Conservation (phyloP, 345 rosid genomes). For the Eucalyptus decipiens region DNA sequence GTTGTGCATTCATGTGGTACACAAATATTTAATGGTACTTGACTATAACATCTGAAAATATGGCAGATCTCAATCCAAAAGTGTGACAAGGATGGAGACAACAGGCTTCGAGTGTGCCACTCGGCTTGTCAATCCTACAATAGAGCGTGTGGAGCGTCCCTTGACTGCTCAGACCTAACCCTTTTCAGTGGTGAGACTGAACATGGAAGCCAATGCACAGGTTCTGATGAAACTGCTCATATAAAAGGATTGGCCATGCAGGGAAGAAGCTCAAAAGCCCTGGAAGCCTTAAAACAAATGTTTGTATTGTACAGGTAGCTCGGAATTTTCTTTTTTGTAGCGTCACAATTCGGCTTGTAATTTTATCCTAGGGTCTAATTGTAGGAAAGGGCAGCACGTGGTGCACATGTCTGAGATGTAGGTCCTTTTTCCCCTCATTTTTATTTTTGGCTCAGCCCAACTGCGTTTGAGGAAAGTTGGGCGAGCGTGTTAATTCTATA, state of each 20-base stretch:
- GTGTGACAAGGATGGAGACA: conserved; percentile 88
- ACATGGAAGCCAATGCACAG: conserved; percentile 80
- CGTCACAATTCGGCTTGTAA: not conserved
- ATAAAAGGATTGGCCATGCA: not conserved
- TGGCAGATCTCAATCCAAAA: conserved; percentile 94
- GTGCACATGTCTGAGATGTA: conserved; percentile 5
- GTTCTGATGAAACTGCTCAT: conserved; percentile 34
- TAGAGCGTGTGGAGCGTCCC: conserved; percentile 89
- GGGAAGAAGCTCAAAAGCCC: not conserved
- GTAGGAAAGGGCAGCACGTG: conserved; percentile 4
- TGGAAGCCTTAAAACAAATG: conserved; percentile 3
- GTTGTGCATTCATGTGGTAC: not conserved
- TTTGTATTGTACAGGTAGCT: conserved; percentile 19
- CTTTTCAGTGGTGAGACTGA: conserved; percentile 83
- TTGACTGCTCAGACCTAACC: conserved; percentile 94
- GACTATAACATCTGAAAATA: not conserved
- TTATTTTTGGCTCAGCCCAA: conserved; percentile 4
- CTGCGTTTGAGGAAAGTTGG: not conserved
- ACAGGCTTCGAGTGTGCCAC: conserved; percentile 87
- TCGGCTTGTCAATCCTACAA: conserved; percentile 94
- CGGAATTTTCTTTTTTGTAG: not conserved
- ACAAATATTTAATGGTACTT: not conserved
- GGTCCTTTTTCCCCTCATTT: not conserved
- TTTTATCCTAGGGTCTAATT: conserved; percentile 9
- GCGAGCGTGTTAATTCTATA: not conserved